Base-by-base conservation (phyloP, 768 basidiomycete genomes). In the Leccinum incarnatum region DNA sequence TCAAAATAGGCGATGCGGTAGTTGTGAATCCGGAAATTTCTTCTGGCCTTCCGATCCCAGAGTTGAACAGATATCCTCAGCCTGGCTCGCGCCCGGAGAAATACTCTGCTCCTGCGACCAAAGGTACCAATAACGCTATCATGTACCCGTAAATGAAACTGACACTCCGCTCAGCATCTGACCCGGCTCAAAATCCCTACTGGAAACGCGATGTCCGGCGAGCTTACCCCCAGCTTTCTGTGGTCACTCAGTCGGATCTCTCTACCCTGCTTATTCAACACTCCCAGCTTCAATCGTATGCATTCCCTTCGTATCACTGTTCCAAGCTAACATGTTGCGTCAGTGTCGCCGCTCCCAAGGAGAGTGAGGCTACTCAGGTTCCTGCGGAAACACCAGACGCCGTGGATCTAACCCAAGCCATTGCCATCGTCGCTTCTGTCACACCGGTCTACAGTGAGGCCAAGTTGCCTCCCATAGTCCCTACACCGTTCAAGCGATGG, bases 131-230 rank as follows among this genome's bases (percentile, higher is more conserved):
- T 51, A 45, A 5, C 51, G 0, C 27, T 17, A 19, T 42, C 25
- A 40, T 40, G 17, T 66, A 57, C 47, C 15, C 36, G 4, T 21
- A 6, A 42, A 14, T 56, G 5, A 29, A 25, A 54, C 64, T 68
- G 54, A 73, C 60, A 30, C 40, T 5, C 7, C 15, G 10, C 27
- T n/a, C 54, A 91, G 91, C 91, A 23, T 93, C 91, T 46, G 92
- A 94, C 75, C 83, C 83, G 40, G 92, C 92, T 32, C 82, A 92
- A 77, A 93, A 93, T 73, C 91, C 90, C 56, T 98, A 98, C 81
- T 95, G 89, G 88, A 96, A 96, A 75, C 91, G 95, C 61, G 95
- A 97, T 76, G 91, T 95, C 67, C 87, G 94, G 57, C 86, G 95
- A 53, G 85, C 86, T 36, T 97, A 95, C 74, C 93, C 95, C n/a